phyloP scores from a whole-genome alignment of 78 protist genomes.

The Dictyostelium citrinum region DNA sequence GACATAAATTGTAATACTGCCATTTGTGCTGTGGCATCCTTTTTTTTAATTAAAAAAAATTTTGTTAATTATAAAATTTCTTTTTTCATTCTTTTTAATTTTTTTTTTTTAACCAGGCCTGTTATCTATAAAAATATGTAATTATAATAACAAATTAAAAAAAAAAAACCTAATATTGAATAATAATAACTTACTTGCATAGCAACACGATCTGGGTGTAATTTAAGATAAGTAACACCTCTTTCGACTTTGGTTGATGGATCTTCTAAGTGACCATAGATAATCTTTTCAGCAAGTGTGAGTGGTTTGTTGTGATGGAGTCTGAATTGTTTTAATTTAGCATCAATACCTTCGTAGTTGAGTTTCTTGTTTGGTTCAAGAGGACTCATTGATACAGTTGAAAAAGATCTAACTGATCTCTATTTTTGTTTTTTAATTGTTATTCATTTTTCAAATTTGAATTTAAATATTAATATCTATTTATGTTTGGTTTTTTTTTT shows the following conservation, averaged over 20 bases:
- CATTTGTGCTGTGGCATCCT: constrained; percentile 95
- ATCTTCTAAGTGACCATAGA: constrained; percentile 93
- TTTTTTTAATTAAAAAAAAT: background rate
- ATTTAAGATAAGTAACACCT: constrained; percentile 90
- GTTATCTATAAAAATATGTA: background rate
- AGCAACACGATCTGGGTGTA: constrained; percentile 96
- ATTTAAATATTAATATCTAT: background rate
- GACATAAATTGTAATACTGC: constrained; percentile 96
- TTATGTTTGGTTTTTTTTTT: background rate
- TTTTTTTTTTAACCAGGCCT: background rate
- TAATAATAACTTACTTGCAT: constrained; percentile 79
- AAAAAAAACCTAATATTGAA: too few species aligned
- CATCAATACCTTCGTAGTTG: constrained; percentile 53
- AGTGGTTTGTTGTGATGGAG: constrained; percentile 85
- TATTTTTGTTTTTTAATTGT: background rate
- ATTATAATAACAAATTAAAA: too few species aligned
- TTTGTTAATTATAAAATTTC: background rate
- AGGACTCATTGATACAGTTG: constrained; percentile 65
- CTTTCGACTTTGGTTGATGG: constrained; percentile 84
- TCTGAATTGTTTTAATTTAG: constrained; percentile 51
- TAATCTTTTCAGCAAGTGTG: constrained; percentile 93
- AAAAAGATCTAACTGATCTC: constrained; percentile 19
- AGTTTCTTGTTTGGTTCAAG: constrained; percentile 52
- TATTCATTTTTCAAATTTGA: background rate
- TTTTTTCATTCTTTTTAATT: background rate